Evolutionary conservation across 345 rosid species (phyloP).

Genomic region (Lenwebbia sp.): DNA sequence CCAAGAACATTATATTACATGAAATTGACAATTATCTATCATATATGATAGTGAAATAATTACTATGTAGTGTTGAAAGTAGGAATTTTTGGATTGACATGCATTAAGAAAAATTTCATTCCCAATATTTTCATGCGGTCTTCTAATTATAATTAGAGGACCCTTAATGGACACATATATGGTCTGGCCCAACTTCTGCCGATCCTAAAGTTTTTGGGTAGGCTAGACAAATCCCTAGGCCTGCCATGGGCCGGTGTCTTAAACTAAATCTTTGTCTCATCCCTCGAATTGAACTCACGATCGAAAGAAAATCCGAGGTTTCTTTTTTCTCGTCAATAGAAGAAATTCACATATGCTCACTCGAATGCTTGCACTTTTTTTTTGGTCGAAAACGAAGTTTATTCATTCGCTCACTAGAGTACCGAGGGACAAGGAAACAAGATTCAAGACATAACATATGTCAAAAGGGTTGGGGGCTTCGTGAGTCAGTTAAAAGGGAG

Average conservation of each 20-base stretch:
- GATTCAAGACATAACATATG: too few relatives aligned
- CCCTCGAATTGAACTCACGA: not conserved
- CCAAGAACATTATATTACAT: not conserved
- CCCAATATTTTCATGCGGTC: not conserved
- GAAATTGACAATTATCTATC: too few relatives aligned
- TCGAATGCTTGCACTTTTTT: not conserved
- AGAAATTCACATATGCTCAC: not conserved
- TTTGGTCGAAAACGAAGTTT: too few relatives aligned
- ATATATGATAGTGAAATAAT: not conserved
- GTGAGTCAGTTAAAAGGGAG: too few relatives aligned
- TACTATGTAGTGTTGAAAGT: not conserved
- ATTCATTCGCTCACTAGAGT: too few relatives aligned
- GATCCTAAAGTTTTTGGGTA: not conserved
- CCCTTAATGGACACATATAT: not conserved
- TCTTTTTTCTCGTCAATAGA: not conserved
- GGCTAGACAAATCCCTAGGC: not conserved
- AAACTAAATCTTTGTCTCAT: not conserved
- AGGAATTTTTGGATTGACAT: not conserved
- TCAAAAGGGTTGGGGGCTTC: too few relatives aligned
- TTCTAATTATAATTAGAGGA: not conserved
- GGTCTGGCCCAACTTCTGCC: not conserved
- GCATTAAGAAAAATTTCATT: not conserved
- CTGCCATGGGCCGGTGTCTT: not conserved
- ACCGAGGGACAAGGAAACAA: too few relatives aligned
- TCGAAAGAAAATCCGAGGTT: not conserved